Conservation (phyloP, 768 basidiomycete genomes). For the Xerocomus brunneocitrinus region DNA sequence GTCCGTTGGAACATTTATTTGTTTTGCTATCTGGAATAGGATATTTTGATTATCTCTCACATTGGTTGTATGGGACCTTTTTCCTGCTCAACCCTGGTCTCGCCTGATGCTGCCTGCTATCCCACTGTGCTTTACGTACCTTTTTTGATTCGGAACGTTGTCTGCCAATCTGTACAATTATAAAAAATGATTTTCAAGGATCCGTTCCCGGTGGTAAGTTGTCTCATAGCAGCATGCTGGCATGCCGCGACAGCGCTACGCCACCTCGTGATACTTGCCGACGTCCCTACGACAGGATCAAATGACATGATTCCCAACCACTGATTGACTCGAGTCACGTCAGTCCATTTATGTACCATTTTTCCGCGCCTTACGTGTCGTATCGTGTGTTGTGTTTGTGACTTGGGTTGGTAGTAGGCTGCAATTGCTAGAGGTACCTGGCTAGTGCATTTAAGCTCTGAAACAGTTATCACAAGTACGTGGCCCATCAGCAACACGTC, state of each 20-base stretch:
- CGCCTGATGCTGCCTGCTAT: not conserved
- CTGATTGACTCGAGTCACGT: not conserved
- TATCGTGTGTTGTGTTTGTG: no score
- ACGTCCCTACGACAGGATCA: not conserved
- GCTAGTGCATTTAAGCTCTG: no score
- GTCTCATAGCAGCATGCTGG: not conserved
- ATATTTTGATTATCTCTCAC: not conserved
- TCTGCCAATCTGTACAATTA: not conserved
- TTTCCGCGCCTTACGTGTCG: not conserved
- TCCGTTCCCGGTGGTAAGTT: not conserved
- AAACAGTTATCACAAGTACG: no score
- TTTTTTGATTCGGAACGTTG: not conserved
- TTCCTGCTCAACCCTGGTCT: not conserved
- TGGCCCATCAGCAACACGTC: no score
- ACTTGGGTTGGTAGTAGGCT: no score
- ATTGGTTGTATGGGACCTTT: not conserved
- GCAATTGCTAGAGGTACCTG: no score
- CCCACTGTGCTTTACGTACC: not conserved
- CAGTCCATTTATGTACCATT: not conserved
- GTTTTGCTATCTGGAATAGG: constrained; percentile 5
- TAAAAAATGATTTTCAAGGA: not conserved
- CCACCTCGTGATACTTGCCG: not conserved
- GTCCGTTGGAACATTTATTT: not conserved
- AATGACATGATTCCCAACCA: not conserved
- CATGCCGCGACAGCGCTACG: not conserved